Percentiles rank a stretch among this genome's conserved stretches.
phyloP scores from a whole-genome alignment of 345 rosid genomes.

The Sapria himalayana region DNA sequence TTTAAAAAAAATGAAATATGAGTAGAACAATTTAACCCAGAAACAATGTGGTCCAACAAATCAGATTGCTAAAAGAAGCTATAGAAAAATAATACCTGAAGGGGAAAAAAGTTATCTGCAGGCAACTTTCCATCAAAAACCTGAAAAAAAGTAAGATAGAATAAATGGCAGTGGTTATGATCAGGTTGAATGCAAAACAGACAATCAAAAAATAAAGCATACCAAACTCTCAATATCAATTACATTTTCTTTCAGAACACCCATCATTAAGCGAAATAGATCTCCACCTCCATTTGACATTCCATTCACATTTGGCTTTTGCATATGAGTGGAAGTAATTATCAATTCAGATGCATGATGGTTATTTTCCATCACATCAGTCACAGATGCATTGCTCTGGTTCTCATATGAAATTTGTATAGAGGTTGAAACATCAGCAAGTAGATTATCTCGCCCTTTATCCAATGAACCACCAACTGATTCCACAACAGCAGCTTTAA shows the following conservation, averaged over 20 bases:
- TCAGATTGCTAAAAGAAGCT: no score
- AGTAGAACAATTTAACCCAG: no score
- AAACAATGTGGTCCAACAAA: no score
- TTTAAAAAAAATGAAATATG: no score
- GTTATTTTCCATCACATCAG: conserved; percentile 67
- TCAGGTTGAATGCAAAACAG: neutral
- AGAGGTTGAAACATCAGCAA: conserved; percentile 73
- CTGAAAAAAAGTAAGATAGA: conserved; percentile 18
- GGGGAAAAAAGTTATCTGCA: conserved; percentile 67
- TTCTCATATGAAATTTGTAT: conserved; percentile 33
- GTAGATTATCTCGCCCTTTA: conserved; percentile 28
- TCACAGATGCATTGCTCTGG: conserved; percentile 28
- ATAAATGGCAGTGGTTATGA: neutral
- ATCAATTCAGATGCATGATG: conserved; percentile 73
- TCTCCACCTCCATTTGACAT: conserved; percentile 73
- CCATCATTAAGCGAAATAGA: conserved; percentile 68
- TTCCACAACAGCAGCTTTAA: conserved; percentile 95
- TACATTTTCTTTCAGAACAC: conserved; percentile 70
- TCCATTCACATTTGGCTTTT: conserved; percentile 67
- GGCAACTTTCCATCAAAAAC: conserved; percentile 74
- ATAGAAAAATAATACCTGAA: no score
- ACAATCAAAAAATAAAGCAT: conserved; percentile 13
- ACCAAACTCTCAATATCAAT: conserved; percentile 93
- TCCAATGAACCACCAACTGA: conserved; percentile 75
- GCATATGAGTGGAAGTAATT: conserved; percentile 87